Percentiles rank a stretch among this genome's conserved stretches.
These are phyloP conservation scores for Phytophthora europaea DNA, from an alignment of 352 stramenopile species.

Conservation along the genomic window DNA sequence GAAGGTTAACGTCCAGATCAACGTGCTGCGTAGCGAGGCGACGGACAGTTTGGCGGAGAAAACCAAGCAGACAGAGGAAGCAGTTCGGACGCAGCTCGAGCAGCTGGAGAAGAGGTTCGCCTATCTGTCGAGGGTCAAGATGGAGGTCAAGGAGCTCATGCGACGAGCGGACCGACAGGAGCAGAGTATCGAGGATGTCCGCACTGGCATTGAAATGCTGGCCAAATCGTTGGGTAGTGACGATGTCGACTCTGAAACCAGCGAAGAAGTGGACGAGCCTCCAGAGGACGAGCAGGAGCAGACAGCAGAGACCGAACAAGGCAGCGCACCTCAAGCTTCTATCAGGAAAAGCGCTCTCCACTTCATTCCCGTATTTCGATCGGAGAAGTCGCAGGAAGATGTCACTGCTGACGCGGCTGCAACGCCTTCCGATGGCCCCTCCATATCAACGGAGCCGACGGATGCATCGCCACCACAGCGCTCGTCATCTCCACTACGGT, in stretches of 20 bases:
- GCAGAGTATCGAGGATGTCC: slow-evolving; percentile 69
- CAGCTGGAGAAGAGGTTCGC: slow-evolving; percentile 81
- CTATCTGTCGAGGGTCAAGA: slow-evolving; percentile 76
- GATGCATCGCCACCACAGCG: neutral
- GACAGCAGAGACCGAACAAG: slow-evolving; percentile 3
- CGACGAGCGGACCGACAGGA: slow-evolving; percentile 70
- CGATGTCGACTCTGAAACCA: slow-evolving; percentile 63
- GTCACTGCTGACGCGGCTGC: neutral
- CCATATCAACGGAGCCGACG: neutral
- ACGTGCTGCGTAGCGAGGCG: slow-evolving; percentile 27
- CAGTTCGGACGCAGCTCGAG: slow-evolving; percentile 56
- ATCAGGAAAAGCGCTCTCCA: slow-evolving; percentile 21
- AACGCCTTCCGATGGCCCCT: neutral
- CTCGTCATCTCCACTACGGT: neutral
- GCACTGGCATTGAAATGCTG: slow-evolving; percentile 64
- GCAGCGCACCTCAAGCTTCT: neutral
- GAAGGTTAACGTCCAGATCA: slow-evolving; percentile 39
- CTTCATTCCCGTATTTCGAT: slow-evolving; percentile 16
- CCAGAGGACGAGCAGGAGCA: neutral
- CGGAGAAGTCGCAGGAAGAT: slow-evolving; percentile 8
- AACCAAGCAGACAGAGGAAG: slow-evolving; percentile 53
- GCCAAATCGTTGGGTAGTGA: slow-evolving; percentile 73
- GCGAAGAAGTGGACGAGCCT: slow-evolving; percentile 24
- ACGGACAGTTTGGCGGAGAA: slow-evolving; percentile 30
- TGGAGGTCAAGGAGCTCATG: slow-evolving; percentile 76